These are phyloP conservation scores for Monosporascus sp. DNA, from an alignment of 2,329 filamentous ascomycete species.

Conservation along the genomic window DNA sequence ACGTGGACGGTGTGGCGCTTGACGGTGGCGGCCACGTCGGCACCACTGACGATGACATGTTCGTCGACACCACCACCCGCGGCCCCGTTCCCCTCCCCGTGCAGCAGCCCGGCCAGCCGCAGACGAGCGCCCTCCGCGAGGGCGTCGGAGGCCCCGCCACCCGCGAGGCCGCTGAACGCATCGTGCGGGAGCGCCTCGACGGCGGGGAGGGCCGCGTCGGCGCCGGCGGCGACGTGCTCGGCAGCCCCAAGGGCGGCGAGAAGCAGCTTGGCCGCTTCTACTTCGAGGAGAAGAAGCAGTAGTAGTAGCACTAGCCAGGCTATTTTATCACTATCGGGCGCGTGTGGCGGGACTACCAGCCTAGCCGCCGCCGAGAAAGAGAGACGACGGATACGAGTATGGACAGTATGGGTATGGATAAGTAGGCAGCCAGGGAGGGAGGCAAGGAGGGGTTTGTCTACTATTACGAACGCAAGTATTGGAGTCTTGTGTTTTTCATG, in stretches of 20 bases:
- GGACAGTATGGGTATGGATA: no score
- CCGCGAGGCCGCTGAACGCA: constrained; percentile 58
- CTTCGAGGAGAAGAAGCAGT: constrained; percentile 46
- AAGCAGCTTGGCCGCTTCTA: constrained; percentile 50
- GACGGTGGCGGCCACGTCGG: constrained; percentile 42
- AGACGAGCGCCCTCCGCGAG: constrained; percentile 32
- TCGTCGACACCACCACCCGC: constrained; percentile 60
- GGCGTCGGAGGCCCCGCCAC: constrained; percentile 22
- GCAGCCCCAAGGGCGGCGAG: constrained; percentile 39
- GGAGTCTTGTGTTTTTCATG: no score
- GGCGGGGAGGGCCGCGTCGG: constrained; percentile 39
- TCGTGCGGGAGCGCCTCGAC: constrained; percentile 55
- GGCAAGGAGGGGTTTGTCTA: no score
- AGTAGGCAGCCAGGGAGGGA: no score
- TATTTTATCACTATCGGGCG: no score
- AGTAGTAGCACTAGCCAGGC: no score
- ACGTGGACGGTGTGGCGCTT: constrained; percentile 60
- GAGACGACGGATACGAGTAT: no score
- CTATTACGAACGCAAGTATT: no score
- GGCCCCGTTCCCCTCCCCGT: constrained; percentile 43
- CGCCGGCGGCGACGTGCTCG: constrained; percentile 28
- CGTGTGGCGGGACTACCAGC: no score
- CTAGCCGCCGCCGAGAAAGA: no score
- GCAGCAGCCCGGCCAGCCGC: constrained; percentile 24
- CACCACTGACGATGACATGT: constrained; percentile 41